Evolutionary conservation across 306 rosid genomes (phyloP), one percentile per base, ranked within the genome.

Genomic region (Glycine latifolia): DNA sequence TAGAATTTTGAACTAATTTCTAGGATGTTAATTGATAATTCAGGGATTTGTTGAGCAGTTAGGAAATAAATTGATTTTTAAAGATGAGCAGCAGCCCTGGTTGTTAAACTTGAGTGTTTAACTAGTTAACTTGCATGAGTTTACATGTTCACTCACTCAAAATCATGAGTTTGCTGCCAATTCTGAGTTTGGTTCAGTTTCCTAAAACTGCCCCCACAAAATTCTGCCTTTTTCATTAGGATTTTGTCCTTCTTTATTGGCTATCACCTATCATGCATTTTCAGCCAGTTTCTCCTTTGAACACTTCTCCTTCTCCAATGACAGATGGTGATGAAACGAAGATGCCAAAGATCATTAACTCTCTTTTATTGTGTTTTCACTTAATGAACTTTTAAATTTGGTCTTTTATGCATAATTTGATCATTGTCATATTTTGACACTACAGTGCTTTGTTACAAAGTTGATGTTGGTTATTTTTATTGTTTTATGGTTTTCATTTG

Each of bases 21-120:
- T 48, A 4, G 58, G 37, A 66, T 67, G 71, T 31, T 26, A 66
- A 75, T 3, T 50, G 55, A 79, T 69, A 71, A 74, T 80, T 44
- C n/a, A 20, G 54, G 56, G 37, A 37, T n/a, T 43, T 37, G 52
- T 41, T 20, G 52, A 66, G 31, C 31, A 26, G 31, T 26, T 26
- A 2, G 31, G 31, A 26, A 43, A 43, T 26, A 60, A 17, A 16
- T 60, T 62, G n/a, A 41, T 44, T 75, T 5, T 54, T 31, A 26
- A 60, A 70, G 47, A 65, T 71, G 31, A 26, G 14, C 44, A 4
- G 44, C 43, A 26, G 44, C 15, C 67, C 31, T 33, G 44, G 62
- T 61, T 61, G 67, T 11, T 26, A 61, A 31, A 61, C 16, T 11
- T 1, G 2, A 4, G 15, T 33, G 43, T 43, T 43, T 43, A 43